A percentile compares a stretch with the other conserved stretches of the same genome.
phyloP scores from a whole-genome alignment of 805 yeast species.

The Starmerella cellae region DNA sequence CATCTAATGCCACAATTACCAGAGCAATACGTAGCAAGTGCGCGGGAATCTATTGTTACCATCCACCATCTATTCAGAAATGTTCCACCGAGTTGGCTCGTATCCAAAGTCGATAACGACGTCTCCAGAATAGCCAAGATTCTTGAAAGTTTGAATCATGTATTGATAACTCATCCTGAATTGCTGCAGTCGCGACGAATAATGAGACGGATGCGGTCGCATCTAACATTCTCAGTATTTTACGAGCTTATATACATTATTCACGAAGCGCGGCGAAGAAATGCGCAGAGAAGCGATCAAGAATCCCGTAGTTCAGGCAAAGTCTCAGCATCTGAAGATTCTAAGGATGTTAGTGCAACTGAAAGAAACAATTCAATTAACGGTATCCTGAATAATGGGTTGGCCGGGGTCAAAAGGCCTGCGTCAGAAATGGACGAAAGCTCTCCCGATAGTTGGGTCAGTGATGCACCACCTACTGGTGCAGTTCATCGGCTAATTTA shows the following conservation, averaged over 20 bases:
- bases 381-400: not conserved
- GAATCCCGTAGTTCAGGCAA: not conserved
- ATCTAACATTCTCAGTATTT: conserved; percentile 77
- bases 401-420: not conserved
- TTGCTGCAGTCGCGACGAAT: conserved; percentile 63
- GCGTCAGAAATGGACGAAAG: not conserved
- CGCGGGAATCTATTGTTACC: conserved; percentile 85
- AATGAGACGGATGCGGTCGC: conserved; percentile 80
- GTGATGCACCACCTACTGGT: conserved; percentile 4
- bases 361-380: no score
- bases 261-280: conserved; percentile 80
- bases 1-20: conserved; percentile 67
- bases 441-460: conserved; percentile 8
- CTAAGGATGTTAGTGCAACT: no score
- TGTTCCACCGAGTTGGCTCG: conserved; percentile 82
- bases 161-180: conserved; percentile 75
- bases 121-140: conserved; percentile 84
- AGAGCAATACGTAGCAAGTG: conserved; percentile 62
- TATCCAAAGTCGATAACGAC: conserved; percentile 58
- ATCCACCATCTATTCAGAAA: conserved; percentile 79
- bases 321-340: not conserved
- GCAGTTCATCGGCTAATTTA: conserved; percentile 9
- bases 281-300: conserved; percentile 15
- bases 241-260: conserved; percentile 90
- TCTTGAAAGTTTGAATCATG: conserved; percentile 75